Conservation (phyloP, 2,329 filamentous ascomycete species). For the Epichloe scottii region DNA sequence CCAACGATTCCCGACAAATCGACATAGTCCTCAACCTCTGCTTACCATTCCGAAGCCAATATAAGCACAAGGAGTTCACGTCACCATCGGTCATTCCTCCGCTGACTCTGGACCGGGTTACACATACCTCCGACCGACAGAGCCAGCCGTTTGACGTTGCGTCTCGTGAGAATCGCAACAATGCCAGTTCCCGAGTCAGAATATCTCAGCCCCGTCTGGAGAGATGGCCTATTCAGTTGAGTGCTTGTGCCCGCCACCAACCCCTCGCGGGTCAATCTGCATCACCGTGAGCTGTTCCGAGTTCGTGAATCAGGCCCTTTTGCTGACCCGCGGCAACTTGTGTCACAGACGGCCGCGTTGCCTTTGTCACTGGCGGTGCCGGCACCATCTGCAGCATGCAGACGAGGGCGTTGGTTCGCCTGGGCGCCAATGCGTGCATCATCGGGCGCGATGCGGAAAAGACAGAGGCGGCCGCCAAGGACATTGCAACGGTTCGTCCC, state of each 20-base stretch:
- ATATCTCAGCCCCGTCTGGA: slow-evolving; percentile 76
- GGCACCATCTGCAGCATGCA: slow-evolving; percentile 91
- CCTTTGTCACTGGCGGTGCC: slow-evolving; percentile 90
- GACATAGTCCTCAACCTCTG: too few relatives aligned
- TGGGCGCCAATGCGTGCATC: slow-evolving; percentile 90
- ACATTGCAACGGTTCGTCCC: slow-evolving; percentile 65
- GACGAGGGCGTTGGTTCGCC: slow-evolving; percentile 77
- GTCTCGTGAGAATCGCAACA: neutral
- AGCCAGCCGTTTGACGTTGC: too few relatives aligned
- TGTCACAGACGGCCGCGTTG: slow-evolving; percentile 62
- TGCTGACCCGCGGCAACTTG: neutral
- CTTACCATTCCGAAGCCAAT: too few relatives aligned
- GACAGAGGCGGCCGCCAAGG: slow-evolving; percentile 66
- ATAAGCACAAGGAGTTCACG: too few relatives aligned
- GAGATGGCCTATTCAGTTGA: slow-evolving; percentile 71
- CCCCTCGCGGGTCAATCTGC: neutral
- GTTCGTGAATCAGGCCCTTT: neutral
- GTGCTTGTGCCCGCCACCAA: neutral
- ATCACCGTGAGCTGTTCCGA: too few relatives aligned
- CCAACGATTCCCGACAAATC: too few relatives aligned
- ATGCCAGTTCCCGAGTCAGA: slow-evolving; percentile 62
- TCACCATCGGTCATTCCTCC: too few relatives aligned
- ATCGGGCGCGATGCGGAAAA: slow-evolving; percentile 82
- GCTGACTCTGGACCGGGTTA: too few relatives aligned
- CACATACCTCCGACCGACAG: too few relatives aligned